Evolutionary conservation across 2,329 filamentous ascomycete species (phyloP), one percentile per base, ranked within the genome.

Genomic region (Sporothrix luriei): DNA sequence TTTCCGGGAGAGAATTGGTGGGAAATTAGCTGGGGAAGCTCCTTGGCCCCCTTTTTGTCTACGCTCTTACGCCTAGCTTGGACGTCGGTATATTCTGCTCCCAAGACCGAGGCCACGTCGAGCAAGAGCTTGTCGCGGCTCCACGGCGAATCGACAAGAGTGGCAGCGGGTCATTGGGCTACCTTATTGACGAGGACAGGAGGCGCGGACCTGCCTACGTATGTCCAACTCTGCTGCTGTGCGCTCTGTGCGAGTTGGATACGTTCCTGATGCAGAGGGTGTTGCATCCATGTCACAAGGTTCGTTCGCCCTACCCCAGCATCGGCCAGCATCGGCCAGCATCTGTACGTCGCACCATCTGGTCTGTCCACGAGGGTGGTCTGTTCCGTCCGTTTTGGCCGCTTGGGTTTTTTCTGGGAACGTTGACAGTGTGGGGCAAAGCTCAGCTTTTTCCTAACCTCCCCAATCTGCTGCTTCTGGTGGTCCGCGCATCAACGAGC

Each of bases 231-330:
- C n/a, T n/a, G n/a, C 48, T 29, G 57, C 33, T 26, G 33, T 16
- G 26, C n/a, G 40, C 29, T 46, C 29, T 52, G 64, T 66, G 46
- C 46, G 33, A 59, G 55, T 43, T 24, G 40, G 55, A 59, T 13
- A 59, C 33, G 33, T 59, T 65, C 40, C 19, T 65, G 68, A 52
- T 57, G 40, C 68, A 69, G 61, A 57, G 38, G 16, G n/a, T 59
- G 68, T 66, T 57, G 59, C 68, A 69, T 65, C 59, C 24, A 38
- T 66, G 68, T 66, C 68, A 55, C 49, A 69, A 69, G 29, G 57
- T 10, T 55, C 48, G 59, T 43, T 33, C 55, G 26, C 33, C 54
- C 2, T 59, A 11, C 33, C 55, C 54, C 54, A 38, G 38, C 21
- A 26, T 52, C 51, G 51, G 51, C 54, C 54, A 38, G 38, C 21